Base-by-base conservation (phyloP, 768 basidiomycete species). In the Gymnopilus dilepis region DNA sequence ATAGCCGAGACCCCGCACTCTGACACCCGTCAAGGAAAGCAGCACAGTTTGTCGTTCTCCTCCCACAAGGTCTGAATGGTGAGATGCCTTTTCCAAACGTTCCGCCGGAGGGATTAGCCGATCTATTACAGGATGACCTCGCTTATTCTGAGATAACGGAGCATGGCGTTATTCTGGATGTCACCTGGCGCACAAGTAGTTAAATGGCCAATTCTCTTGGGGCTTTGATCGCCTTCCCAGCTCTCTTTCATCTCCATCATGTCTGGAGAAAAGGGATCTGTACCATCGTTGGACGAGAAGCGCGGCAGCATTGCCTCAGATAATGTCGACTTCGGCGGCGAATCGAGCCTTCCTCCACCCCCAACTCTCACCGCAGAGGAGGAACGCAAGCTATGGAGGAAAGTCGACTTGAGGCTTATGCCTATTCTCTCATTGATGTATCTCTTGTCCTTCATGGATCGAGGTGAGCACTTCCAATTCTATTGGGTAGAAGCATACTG, bases 341-440 rank as follows among this genome's bases (percentile, higher is more conserved):
- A 84, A 30, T 74, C 76, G 2, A 69, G 66, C 1, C 78, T 83
- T 5, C 83, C 80, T 17, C 78, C 79, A 0, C 82, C 83, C 2
- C 82, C 82, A 2, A 64, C 57, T 0, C 71, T 86, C 22, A 83
- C 83, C 0, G 69, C 70, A 8, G 82, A 80, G 52, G 71, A 86
- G 59, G 85, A 89, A 74, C 79, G 73, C 59, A 79, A 69, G 48
- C 71, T 89, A 53, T 86, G 86, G 77, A 72, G 82, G 58, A 89
- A 86, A 73, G 77, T 89, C 22, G 88, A 89, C 62, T 34, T 79
- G 6, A 75, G 84, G 52, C 73, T 88, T 41, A 81, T 87, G 79
- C 85, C 86, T 0, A 86, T 86, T 21, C 71, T 89, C 22, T 74
- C 81, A 2, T 60, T 86, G 45, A 83, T 89, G 78, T 89, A 88